Evolutionary conservation across 139 green algal genomes (phyloP), one percentile per base, ranked within the genome.

Genomic region (Coelastrella sp.): DNA sequence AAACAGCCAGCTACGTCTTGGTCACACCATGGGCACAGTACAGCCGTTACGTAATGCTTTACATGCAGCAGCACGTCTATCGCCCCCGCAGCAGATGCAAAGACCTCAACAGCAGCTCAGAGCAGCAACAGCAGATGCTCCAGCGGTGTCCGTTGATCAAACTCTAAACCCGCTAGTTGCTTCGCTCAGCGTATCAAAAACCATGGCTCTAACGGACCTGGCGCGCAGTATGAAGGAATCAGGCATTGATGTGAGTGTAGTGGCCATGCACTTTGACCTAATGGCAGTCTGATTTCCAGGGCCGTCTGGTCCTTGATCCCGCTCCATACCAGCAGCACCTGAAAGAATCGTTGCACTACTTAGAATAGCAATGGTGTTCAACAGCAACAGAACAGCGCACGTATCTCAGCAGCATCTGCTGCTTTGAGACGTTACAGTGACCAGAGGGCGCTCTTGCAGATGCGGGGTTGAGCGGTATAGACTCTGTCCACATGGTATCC

Each of bases 181-280:
- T 3, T 87, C 92, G 0, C 84, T 99, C 24, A 96, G 96, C 82
- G 94, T 96, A 0, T 98, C 96, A 1, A 98, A 98, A 90, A 99
- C 98, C 0, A 97, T 99, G 95, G 95, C 94, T n/a, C 93, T 99
- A 6, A 99, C 97, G 0, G 98, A 99, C 85, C 78, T 98, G 17
- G 98, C 98, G 6, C 93, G 93, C 14, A 91, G 90, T 10, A 94
- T 98, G 93, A 93, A 92, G 12, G 96, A 98, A 79, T 61, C 93
- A n/a, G 97, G 97, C 6, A 90, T 96, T 0, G 97, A 99, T 89
- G 95, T 96, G 59, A 91, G 93, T 92, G 59, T 72, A 7, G 35
- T 49, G 35, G 35, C 35, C 35, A 49, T 49, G 35, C 35, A 49
- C 35, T 49, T 49, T 49, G 35, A 49, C 35, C 35, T 49, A 49